These are phyloP conservation scores for Kwoniella dendrophila DNA, from an alignment of 768 basidiomycete genomes.

Conservation along the genomic window DNA sequence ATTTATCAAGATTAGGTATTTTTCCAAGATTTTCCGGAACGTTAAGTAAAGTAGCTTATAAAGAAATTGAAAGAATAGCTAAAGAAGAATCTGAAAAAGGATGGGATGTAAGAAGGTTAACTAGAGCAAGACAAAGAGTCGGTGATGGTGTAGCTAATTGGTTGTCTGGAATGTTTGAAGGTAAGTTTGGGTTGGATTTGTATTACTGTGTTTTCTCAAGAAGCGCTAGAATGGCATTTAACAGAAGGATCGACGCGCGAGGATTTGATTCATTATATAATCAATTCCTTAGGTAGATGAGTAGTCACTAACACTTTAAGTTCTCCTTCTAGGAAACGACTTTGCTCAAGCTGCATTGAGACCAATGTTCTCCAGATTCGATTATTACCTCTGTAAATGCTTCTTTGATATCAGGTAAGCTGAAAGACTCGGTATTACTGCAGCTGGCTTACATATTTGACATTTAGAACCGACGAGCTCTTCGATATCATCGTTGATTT, in stretches of 20 bases:
- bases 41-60: constrained; percentile 80
- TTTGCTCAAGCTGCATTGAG: constrained; percentile 57
- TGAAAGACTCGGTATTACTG: not conserved
- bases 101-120: constrained; percentile 68
- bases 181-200: constrained; percentile 24
- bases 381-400: constrained; percentile 90
- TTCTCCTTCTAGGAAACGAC: constrained; percentile 55
- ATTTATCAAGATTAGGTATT: constrained; percentile 41
- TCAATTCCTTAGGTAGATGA: not conserved
- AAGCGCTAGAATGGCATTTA: too few relatives aligned
- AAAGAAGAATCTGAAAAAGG: constrained; percentile 65
- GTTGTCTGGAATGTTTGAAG: constrained; percentile 78
- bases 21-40: constrained; percentile 56
- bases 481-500: constrained; percentile 96
- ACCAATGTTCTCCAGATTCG: constrained; percentile 77
- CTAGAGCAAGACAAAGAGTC: constrained; percentile 73
- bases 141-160: constrained; percentile 75
- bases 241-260: too few relatives aligned
- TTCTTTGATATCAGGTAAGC: constrained; percentile 79
- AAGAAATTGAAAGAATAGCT: constrained; percentile 78
- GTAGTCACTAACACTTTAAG: not conserved
- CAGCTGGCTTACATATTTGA: constrained; percentile 12
- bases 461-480: constrained; percentile 67
- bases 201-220: too few relatives aligned
- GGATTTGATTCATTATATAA: not conserved